Percentiles rank a stretch among this genome's conserved stretches.
Evolutionary conservation across 2,329 filamentous ascomycete species (phyloP).

Genomic region (Colletotrichum sp.): DNA sequence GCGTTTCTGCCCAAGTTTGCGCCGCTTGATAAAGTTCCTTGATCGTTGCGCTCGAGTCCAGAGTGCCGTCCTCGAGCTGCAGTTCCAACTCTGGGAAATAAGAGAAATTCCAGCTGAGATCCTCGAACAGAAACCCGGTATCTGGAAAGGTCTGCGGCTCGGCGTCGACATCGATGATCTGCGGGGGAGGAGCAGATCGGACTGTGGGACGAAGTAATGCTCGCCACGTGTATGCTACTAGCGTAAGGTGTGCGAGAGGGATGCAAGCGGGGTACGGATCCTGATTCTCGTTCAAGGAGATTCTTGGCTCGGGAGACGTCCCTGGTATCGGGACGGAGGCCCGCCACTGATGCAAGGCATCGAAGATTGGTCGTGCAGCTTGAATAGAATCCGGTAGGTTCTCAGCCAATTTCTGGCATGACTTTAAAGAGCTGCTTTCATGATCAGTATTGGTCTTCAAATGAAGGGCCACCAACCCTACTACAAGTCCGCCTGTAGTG

Average conservation of each 20-base stretch:
- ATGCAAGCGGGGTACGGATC: not conserved
- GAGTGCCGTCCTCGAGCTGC: not conserved
- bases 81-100: not conserved
- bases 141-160: not conserved
- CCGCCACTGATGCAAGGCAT: not conserved
- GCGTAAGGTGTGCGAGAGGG: not conserved
- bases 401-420: not conserved
- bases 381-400: not conserved
- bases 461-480: accelerated
- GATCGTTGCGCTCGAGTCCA: not conserved
- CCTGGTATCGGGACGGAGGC: not conserved
- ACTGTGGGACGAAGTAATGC: not conserved
- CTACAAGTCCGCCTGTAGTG: not conserved
- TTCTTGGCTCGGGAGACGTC: not conserved
- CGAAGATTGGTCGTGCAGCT: not conserved
- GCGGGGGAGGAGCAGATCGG: not conserved
- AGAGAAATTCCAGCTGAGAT: not conserved
- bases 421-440: not conserved
- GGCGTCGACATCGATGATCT: not conserved
- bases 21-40: not conserved
- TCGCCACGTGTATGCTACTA: not conserved
- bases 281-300: not conserved
- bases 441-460: accelerated
- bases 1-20: not conserved
- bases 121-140: not conserved